Conservation (phyloP, 2,329 filamentous ascomycete species). For the Diaporthe sp. region DNA sequence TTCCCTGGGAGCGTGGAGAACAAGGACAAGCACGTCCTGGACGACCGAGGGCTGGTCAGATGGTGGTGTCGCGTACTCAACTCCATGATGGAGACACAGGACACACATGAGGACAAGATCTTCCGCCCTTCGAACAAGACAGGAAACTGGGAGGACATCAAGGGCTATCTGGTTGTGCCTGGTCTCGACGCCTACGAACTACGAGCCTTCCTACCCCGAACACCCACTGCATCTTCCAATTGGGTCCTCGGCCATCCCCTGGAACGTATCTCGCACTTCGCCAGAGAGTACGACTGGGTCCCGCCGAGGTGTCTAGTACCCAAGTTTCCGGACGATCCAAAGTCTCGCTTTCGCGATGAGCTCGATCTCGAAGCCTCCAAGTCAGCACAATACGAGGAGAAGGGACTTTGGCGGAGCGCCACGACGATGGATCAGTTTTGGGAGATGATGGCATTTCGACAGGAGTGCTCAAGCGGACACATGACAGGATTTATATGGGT, state of each 20-base stretch:
- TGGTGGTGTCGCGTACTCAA: slow-evolving; percentile 97
- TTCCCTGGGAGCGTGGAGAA: slow-evolving; percentile 94
- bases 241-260: slow-evolving; percentile 82
- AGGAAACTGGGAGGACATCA: slow-evolving; percentile 58
- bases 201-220: slow-evolving; percentile 77
- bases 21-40: slow-evolving; percentile 85
- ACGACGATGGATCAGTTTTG: slow-evolving; percentile 91
- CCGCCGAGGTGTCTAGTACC: slow-evolving; percentile 88
- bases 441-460: slow-evolving; percentile 97
- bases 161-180: slow-evolving; percentile 87
- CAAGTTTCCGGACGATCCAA: slow-evolving; percentile 94
- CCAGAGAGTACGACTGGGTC: slow-evolving; percentile 66
- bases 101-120: slow-evolving; percentile 36
- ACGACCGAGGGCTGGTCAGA: slow-evolving; percentile 88
- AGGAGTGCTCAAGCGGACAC: slow-evolving; percentile 93
- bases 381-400: slow-evolving; percentile 61
- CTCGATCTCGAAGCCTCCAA: slow-evolving; percentile 84
- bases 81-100: slow-evolving; percentile 69
- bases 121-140: slow-evolving; percentile 32
- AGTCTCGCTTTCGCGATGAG: slow-evolving; percentile 88
- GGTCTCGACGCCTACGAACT: slow-evolving; percentile 87
- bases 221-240: slow-evolving; percentile 59
- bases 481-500: slow-evolving; percentile 97
- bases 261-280: slow-evolving; percentile 70
- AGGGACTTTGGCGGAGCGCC: slow-evolving; percentile 84